Conservation (phyloP, 495 filamentous ascomycete genomes). For the Amorphotheca resinae region DNA sequence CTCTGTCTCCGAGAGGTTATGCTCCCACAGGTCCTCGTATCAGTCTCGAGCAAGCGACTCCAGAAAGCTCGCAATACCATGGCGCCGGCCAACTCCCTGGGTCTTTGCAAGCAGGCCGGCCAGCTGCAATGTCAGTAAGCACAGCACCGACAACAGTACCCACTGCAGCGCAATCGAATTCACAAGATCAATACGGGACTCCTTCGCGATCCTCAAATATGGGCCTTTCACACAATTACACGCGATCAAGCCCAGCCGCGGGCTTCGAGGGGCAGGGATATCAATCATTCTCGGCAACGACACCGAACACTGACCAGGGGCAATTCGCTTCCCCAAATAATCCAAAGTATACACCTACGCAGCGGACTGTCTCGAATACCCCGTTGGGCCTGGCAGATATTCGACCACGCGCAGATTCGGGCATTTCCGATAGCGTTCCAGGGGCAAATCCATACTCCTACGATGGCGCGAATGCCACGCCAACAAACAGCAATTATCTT, state of each 20-base stretch:
- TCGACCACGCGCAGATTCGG: constrained; percentile 62
- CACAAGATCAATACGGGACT: constrained; percentile 47
- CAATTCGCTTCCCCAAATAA: constrained; percentile 60
- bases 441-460: constrained; percentile 38
- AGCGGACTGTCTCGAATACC: constrained; percentile 66
- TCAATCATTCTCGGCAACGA: constrained; percentile 52
- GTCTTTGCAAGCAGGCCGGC: constrained; percentile 37
- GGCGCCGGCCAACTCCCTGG: constrained; percentile 44
- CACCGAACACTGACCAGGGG: constrained; percentile 40
- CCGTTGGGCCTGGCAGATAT: constrained; percentile 88
- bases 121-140: constrained; percentile 54
- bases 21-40: constrained; percentile 28
- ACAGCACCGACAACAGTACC: constrained; percentile 58
- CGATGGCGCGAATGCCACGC: constrained; percentile 35
- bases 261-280: constrained; percentile 62
- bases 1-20: constrained; percentile 38
- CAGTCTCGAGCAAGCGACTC: constrained; percentile 18
- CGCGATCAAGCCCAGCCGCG: constrained; percentile 69
- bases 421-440: constrained; percentile 50
- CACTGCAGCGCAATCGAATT: constrained; percentile 50
- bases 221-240: constrained; percentile 55
- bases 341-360: constrained; percentile 54
- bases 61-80: constrained; percentile 34
- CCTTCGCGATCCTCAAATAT: constrained; percentile 53
- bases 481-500: constrained; percentile 68